phyloP scores from a whole-genome alignment of 805 yeast genomes.

The Metschnikowia peoriensis region DNA sequence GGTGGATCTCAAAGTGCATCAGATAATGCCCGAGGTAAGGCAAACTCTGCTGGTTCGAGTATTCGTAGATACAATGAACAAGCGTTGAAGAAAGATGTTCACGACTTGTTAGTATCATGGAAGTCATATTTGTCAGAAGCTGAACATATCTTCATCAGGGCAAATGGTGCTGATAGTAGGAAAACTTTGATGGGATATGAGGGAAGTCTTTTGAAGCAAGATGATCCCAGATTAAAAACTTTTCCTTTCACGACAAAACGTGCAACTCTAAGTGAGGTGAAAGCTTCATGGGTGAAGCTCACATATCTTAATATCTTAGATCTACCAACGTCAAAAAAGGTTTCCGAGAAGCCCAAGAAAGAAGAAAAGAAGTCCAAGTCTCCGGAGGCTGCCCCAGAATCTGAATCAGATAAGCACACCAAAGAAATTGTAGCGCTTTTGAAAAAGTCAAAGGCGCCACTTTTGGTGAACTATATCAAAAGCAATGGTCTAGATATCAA shows the following conservation, averaged over 20 bases:
- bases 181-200: constrained; percentile 66
- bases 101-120: constrained; percentile 69
- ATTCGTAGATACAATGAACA: constrained; percentile 88
- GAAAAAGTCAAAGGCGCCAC: constrained; percentile 76
- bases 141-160: constrained; percentile 71
- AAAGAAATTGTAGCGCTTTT: constrained; percentile 56
- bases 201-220: constrained; percentile 47
- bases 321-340: constrained; percentile 45
- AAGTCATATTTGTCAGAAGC: constrained; percentile 55
- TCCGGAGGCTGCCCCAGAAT: constrained; percentile 12
- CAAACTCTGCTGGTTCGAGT: constrained; percentile 92
- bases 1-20: constrained; percentile 95
- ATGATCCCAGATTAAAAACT: constrained; percentile 61
- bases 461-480: constrained; percentile 59
- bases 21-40: constrained; percentile 91
- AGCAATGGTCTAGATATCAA: constrained; percentile 55
- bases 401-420: constrained; percentile 47
- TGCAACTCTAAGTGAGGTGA: constrained; percentile 79
- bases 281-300: constrained; percentile 79
- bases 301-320: constrained; percentile 55
- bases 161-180: constrained; percentile 69
- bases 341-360: constrained; percentile 11
- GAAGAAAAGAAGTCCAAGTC: constrained; percentile 14
- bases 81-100: constrained; percentile 75
- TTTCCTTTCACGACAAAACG: constrained; percentile 90